Evolutionary conservation across 495 filamentous ascomycete genomes (phyloP).

Genomic region (Parathielavia hyrcaniae): DNA sequence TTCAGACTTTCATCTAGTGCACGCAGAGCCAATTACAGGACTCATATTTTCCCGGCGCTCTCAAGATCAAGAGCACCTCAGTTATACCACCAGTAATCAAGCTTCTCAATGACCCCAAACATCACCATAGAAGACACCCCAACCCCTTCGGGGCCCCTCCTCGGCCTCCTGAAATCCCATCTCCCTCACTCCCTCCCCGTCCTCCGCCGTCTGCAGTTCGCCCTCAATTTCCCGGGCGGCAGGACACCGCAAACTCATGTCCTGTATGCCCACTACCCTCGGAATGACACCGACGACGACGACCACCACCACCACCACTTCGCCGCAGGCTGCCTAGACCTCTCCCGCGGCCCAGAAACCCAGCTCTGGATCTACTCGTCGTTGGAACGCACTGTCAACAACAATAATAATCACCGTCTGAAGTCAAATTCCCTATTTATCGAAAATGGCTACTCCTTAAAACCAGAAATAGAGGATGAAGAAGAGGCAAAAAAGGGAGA

Average conservation of each 20-base stretch:
- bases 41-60: no score
- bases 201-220: slow-evolving; percentile 54
- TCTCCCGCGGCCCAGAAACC: slow-evolving; percentile 52
- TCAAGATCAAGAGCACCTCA: neutral
- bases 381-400: slow-evolving; percentile 34
- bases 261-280: slow-evolving; percentile 36
- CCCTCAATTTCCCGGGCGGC: slow-evolving; percentile 35
- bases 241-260: slow-evolving; percentile 30
- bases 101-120: neutral
- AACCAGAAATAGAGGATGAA: neutral
- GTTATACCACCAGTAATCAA: neutral
- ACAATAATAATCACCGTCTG: neutral
- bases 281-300: neutral
- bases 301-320: slow-evolving; percentile 27
- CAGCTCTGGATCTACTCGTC: slow-evolving; percentile 56
- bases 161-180: slow-evolving; percentile 43
- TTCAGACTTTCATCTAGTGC: no score
- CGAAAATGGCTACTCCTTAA: neutral
- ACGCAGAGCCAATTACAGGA: no score
- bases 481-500: neutral
- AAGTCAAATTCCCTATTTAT: no score
- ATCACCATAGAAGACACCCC: slow-evolving; percentile 9
- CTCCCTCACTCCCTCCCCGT: slow-evolving; percentile 53
- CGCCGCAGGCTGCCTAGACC: slow-evolving; percentile 53
- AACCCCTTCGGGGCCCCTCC: slow-evolving; percentile 35